Conservation (phyloP, 1,284 basidiomycete species). For the Neonothopanus nambi region DNA sequence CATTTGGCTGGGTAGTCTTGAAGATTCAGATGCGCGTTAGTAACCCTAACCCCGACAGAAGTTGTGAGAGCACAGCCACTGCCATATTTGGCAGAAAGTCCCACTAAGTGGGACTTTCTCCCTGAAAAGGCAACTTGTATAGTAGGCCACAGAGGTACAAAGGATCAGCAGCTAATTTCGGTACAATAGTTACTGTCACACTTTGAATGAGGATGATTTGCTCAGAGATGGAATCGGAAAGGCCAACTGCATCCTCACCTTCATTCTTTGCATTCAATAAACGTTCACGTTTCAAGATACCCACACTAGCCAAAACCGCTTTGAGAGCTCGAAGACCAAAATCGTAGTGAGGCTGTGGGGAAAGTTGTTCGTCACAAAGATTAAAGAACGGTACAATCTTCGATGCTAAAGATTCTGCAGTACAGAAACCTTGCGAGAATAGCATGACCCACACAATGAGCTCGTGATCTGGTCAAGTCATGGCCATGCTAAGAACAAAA, state of each 20-base stretch:
- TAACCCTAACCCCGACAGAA: slow-evolving; percentile 84
- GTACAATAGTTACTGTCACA: slow-evolving; percentile 98
- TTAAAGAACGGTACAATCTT: slow-evolving; percentile 99
- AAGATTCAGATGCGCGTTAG: no score
- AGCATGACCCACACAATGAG: slow-evolving; percentile 99
- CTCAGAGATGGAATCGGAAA: slow-evolving; percentile 78
- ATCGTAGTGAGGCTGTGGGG: slow-evolving; percentile 97
- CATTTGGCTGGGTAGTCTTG: no score
- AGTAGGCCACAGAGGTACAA: no score
- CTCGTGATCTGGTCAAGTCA: slow-evolving; percentile 98
- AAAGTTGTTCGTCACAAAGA: slow-evolving; percentile 95
- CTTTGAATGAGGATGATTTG: slow-evolving; percentile 98
- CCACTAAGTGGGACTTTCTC: no score
- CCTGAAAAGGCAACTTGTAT: no score
- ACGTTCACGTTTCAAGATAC: slow-evolving; percentile 94
- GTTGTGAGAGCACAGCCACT: slow-evolving; percentile 87
- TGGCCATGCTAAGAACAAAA: slow-evolving; percentile 80
- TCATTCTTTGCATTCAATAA: slow-evolving; percentile 56
- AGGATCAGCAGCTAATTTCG: slow-evolving; percentile 97
- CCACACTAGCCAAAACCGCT: slow-evolving; percentile 94
- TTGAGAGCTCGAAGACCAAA: slow-evolving; percentile 98
- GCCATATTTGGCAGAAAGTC: no score
- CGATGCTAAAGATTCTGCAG: slow-evolving; percentile 92
- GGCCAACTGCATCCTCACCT: slow-evolving; percentile 46
- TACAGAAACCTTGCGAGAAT: slow-evolving; percentile 99